These are phyloP conservation scores for Suhomyces choctaworum DNA, from an alignment of 1,139 yeast species.

Conservation along the genomic window DNA sequence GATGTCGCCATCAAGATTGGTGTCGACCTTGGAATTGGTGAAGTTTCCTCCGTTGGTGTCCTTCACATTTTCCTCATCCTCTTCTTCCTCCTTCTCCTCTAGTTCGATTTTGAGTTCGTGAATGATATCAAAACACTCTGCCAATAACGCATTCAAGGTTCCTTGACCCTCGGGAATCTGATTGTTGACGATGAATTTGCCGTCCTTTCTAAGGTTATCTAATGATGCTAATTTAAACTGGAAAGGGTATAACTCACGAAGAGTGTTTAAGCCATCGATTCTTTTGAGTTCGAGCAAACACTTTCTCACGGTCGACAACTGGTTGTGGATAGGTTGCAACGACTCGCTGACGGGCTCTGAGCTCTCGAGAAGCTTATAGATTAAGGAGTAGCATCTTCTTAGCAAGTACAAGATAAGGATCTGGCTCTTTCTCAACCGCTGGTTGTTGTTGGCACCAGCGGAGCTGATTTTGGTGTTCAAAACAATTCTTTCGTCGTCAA, in stretches of 20 bases:
- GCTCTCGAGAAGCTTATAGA: conserved; percentile 84
- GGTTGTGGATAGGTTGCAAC: conserved; percentile 89
- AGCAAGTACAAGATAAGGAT: conserved; percentile 72
- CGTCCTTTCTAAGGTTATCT: conserved; percentile 84
- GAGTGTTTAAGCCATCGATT: conserved; percentile 85
- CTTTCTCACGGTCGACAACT: conserved; percentile 83
- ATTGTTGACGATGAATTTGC: conserved; percentile 83
- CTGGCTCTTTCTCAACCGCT: conserved; percentile 45
- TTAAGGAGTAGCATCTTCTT: conserved; percentile 85
- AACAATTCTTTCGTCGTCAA: conserved; percentile 67
- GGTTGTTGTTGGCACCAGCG: conserved; percentile 15
- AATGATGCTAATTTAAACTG: conserved; percentile 90
- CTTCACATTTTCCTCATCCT: conserved; percentile 16
- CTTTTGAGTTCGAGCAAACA: conserved; percentile 87
- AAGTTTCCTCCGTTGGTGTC: conserved; percentile 17
- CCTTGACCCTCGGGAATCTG: conserved; percentile 98
- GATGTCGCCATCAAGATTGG: conserved; percentile 29
- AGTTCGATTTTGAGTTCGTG: conserved; percentile 89
- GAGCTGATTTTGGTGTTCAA: conserved; percentile 30
- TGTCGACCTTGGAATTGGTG: conserved; percentile 16
- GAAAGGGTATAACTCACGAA: conserved; percentile 90
- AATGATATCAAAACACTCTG: conserved; percentile 91
- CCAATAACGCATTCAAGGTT: conserved; percentile 80
- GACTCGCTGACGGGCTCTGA: conserved; percentile 96
- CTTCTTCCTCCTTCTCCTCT: conserved; percentile 64